Evolutionary conservation across 306 rosid genomes (phyloP), one percentile per base, ranked within the genome.

Genomic region (Delonix regia): DNA sequence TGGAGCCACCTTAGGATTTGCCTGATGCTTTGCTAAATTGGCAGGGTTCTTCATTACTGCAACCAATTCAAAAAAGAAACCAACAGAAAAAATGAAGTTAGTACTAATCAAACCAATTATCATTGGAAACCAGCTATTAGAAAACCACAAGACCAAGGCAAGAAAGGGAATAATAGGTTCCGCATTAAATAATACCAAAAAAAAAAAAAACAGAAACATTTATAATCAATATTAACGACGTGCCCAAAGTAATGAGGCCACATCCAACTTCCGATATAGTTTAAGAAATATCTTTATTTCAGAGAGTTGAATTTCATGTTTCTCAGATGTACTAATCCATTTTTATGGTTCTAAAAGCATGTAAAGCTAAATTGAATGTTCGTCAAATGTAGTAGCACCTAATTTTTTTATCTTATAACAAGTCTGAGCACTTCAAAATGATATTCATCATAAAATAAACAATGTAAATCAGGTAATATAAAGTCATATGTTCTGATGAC

Each of bases 21-120:
- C 51, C 76, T 93, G 97, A 82, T 93, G 98, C 86, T 93, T 91
- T 18, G 94, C 93, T 69, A 93, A 89, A 85, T 93, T 91, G 38
- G 95, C 95, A 61, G 97, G 98, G 85, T 93, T 87, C 88, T 87
- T 91, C 98, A 93, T 93, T 13, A 93, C 98, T 93, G 94, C 88
- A 84, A 76, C 39, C 39, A 81, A 49, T 36, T 38, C 25, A 52
- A 60, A 18, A 64, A 18, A 7, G 9, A 49, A 67, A 22, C 51
- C 69, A 59, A 5, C 4, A 57, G 1, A 15, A 45, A 12, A 56
- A 12, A 24, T 57, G 34, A 57, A 56, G 51, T 74, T 39, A 55
- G 45, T 57, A 9, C 39, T 34, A 47, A 48, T 16, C 52, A 36
- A 33, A 59, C 21, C 55, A 45, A 61, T 34, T 24, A 36, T 22